Base-by-base conservation (phyloP, 768 basidiomycete species). In the Boletus reticuloceps region DNA sequence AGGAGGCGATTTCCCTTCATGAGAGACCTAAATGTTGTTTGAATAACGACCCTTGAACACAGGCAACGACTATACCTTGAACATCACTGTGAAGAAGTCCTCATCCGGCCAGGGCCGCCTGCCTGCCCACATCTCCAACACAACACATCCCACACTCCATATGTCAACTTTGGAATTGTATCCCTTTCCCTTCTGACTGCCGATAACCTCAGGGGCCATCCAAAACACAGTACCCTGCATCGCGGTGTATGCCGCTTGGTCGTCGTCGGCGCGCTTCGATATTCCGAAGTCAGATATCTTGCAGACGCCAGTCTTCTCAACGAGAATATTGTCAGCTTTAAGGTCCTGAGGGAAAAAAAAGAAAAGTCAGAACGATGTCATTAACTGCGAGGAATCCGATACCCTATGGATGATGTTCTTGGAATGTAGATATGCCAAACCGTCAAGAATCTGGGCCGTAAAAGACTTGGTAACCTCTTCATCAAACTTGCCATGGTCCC, bases 251-350 rank as follows among this genome's bases (percentile, higher is more conserved):
- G 89, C 89, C 50, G 85, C 81, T 59, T 90, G 85, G 49, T 89
- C 82, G 57, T 97, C 93, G 58, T 90, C 93, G 58, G 86, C 94
- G 57, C 91, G 83, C 74, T 98, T 98, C n/a, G 94, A 96, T 54
- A 98, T 98, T 40, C 97, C 97, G 66, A 98, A 98, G 73, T 98
- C 95, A 4, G 94, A 95, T 49, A 99, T 98, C 74, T 98, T 98
- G 80, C 95, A 97, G 22, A 89, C 76, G 1, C 97, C 97, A 14
- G 84, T 80, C 66, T 85, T 88, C 68, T 98, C 96, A 17, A 98
- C 94, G 17, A 99, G 83, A 65, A 99, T 97, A 66, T 98, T 99
- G 72, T 99, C 97, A 14, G 94, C 94, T 73, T 99, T 99, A 61
- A 99, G 76, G 72, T 99, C 95, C 92, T 94, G 61, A 42, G 10